Conservation (phyloP, 345 rosid species). For the Mallotus nudiflorus region DNA sequence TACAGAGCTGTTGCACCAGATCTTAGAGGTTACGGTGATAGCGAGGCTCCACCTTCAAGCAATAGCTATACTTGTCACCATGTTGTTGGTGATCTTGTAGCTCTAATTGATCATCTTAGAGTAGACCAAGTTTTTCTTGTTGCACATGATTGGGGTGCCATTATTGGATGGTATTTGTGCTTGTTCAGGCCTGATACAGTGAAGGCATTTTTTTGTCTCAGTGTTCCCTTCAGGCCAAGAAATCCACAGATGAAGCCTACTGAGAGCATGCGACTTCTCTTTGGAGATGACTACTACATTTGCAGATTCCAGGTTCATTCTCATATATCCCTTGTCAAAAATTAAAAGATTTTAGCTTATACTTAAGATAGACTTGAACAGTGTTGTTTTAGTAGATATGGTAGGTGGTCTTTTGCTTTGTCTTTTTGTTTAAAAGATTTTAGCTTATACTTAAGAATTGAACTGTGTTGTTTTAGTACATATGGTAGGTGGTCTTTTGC, state of each 20-base stretch:
- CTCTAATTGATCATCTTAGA: conserved; percentile 56
- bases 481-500: no score
- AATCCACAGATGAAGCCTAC: conserved; percentile 57
- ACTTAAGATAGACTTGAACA: background rate
- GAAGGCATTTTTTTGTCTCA: conserved; percentile 54
- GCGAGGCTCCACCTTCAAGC: conserved; percentile 48
- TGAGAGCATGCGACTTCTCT: conserved; percentile 47
- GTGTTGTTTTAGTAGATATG: no score
- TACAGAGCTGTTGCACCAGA: conserved; percentile 75
- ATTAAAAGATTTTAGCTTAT: background rate
- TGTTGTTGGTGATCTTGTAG: conserved; percentile 60
- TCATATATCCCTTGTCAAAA: background rate
- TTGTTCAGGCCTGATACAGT: conserved; percentile 67
- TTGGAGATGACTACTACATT: conserved; percentile 79
- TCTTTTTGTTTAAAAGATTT: background rate
- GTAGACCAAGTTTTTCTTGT: conserved; percentile 60
- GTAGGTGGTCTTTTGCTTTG: background rate
- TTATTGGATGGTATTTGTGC: conserved; percentile 75
- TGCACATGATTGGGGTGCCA: conserved; percentile 84
- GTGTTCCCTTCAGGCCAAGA: conserved; percentile 70
- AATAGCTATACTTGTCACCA: conserved; percentile 56
- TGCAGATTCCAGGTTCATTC: conserved; percentile 80
- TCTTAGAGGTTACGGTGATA: conserved; percentile 76
- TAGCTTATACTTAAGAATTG: background rate
- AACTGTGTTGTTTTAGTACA: no score